Evolutionary conservation across 169 alveolate species (phyloP), one percentile per base, ranked within the genome.

Genomic region (Toxoplasma gondii): DNA sequence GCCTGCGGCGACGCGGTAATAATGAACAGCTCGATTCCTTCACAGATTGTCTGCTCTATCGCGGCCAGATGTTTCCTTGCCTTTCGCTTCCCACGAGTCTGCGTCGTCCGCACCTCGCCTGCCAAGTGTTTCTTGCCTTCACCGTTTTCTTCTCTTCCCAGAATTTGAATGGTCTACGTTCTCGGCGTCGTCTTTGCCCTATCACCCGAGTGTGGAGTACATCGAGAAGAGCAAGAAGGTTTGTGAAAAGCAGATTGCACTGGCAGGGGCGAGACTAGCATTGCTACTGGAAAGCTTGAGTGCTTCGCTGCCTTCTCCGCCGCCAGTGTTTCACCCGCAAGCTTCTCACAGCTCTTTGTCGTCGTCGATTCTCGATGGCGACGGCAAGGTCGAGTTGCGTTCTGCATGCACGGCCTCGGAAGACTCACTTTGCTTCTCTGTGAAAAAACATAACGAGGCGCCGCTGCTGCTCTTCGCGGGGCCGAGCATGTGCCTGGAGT

Each of bases 81-180:
- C n/a, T n/a, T n/a, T 69, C 10, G 67, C 67, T 9, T 53, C 67
- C 67, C 19, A 19, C 19, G 67, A 9, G 67, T 19, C 67, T 53
- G 67, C 19, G 38, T 22, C 82, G 10, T 24, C 36, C 82, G 10
- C 82, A 7, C 41, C 36, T 69, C 38, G 82, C 38, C 38, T 7
- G 38, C 82, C 38, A 17, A 10, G 82, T 69, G 36, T 69, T 69
- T 24, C 31, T n/a, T 69, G 82, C 12, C 12, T 29, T 69, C 5
- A 17, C 82, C 38, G 31, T 22, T 4, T 31, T 74, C 31, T 16
- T 2, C 22, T 17, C n/a, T n/a, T 74, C 84, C 9, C 83, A 88
- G 92, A 88, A 64, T 88, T 88, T 2, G 92, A 88, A 64, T 88
- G 92, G 92, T 0, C 83, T 19, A 36, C 92, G 0, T 88, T 88